phyloP scores from a whole-genome alignment of 345 rosid genomes.

The Salix viminalis region DNA sequence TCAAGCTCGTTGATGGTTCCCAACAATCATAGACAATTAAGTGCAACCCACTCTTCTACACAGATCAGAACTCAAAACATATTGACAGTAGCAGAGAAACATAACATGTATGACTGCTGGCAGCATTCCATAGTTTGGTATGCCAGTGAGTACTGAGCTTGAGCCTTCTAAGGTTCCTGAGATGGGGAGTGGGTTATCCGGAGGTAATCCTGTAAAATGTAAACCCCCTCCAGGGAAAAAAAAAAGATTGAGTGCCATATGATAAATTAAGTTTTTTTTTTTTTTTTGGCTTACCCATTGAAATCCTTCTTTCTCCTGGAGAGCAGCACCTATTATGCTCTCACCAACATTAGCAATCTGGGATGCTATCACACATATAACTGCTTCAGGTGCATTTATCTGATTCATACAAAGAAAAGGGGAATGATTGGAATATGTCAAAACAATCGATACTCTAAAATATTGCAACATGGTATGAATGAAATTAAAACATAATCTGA shows the following conservation, averaged over 20 bases:
- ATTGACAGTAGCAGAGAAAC: not conserved
- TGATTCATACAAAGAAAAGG: constrained; percentile 26
- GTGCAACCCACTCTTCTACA: not conserved
- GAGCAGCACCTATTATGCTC: constrained; percentile 79
- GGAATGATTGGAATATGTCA: not conserved
- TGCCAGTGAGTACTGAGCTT: not conserved
- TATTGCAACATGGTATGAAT: not conserved
- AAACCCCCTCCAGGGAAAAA: not conserved
- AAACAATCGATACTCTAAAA: not conserved
- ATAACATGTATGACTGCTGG: not conserved
- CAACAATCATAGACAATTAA: not conserved
- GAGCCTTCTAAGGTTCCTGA: not conserved
- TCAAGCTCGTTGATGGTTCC: not conserved
- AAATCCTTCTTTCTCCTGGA: constrained; percentile 88
- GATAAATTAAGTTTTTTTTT: not conserved
- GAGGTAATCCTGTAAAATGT: not conserved
- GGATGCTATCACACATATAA: constrained; percentile 79
- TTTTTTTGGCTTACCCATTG: constrained; percentile 52
- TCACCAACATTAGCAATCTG: constrained; percentile 93
- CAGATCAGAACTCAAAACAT: not conserved
- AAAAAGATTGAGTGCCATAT: not conserved
- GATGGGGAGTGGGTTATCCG: not conserved
- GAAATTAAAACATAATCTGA: not conserved
- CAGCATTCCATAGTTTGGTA: not conserved
- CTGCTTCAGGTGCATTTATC: constrained; percentile 65